Percentiles rank a stretch among this genome's conserved stretches.
These are phyloP conservation scores for Quercus dentata DNA, from an alignment of 306 rosid species.

Conservation along the genomic window DNA sequence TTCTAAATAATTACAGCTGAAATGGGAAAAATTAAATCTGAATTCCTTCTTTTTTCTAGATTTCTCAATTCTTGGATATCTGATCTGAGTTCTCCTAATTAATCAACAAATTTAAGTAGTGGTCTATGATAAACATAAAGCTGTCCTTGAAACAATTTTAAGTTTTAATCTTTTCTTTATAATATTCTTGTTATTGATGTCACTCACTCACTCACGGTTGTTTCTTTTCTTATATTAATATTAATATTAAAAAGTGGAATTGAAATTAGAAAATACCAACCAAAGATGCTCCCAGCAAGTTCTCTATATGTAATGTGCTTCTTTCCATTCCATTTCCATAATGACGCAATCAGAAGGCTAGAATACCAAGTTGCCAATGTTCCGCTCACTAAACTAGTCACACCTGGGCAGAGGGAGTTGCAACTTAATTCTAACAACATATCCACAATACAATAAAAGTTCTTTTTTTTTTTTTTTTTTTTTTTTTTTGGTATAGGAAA, in stretches of 20 bases:
- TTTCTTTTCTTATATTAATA: too few relatives aligned
- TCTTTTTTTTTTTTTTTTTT: too few relatives aligned
- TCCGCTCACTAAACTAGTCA: constrained; percentile 57
- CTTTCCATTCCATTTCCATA: constrained; percentile 80
- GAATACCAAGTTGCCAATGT: constrained; percentile 81
- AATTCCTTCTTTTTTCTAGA: not conserved
- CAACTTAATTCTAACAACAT: not conserved
- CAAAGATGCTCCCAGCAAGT: constrained; percentile 61
- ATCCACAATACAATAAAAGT: not conserved
- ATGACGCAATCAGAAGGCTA: constrained; percentile 64
- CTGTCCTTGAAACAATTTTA: too few relatives aligned
- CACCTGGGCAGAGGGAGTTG: constrained; percentile 43
- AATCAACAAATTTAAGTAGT: too few relatives aligned
- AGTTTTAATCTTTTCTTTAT: too few relatives aligned
- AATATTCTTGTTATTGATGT: not conserved
- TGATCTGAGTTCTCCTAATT: too few relatives aligned
- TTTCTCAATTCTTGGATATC: too few relatives aligned
- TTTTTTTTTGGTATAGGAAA: too few relatives aligned
- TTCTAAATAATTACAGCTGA: not conserved
- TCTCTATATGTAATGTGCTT: constrained; percentile 64
- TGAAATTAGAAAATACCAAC: constrained; percentile 26
- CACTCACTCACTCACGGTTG: not conserved
- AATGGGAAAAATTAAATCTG: not conserved
- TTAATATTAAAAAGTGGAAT: not conserved
- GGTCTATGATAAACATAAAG: too few relatives aligned